These are phyloP conservation scores for Magnaporthales sp. DNA, from an alignment of 2,329 filamentous ascomycete genomes.

Conservation along the genomic window DNA sequence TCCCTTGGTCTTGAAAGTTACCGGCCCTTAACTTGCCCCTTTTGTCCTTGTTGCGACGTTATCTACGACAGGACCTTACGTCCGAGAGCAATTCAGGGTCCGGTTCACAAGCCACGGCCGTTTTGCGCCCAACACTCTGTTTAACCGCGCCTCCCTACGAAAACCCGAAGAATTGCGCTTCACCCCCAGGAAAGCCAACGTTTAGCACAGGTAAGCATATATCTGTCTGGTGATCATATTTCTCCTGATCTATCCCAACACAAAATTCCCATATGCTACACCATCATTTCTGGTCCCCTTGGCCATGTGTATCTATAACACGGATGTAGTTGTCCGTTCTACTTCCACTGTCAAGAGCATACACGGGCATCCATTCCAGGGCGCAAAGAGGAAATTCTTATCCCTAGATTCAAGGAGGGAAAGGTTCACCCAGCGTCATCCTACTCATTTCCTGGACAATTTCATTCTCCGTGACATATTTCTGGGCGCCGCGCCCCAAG, in stretches of 20 bases:
- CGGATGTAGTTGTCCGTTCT: not conserved
- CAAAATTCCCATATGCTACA: not conserved
- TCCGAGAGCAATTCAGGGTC: not conserved
- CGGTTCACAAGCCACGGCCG: not conserved
- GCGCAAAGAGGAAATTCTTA: not conserved
- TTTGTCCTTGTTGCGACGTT: not conserved
- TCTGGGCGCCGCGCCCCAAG: not conserved
- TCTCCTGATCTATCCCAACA: not conserved
- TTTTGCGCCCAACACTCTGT: not conserved
- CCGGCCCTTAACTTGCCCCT: not conserved
- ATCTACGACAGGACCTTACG: not conserved
- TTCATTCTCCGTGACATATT: not conserved
- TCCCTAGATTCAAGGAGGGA: not conserved
- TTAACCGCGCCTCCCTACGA: not conserved
- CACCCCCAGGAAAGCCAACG: not conserved
- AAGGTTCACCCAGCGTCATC: too few relatives aligned
- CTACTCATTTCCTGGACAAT: not conserved
- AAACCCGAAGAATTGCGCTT: not conserved
- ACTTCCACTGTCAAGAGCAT: not conserved
- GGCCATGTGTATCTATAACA: not conserved
- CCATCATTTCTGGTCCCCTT: not conserved
- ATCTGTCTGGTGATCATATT: not conserved
- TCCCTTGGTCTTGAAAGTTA: not conserved
- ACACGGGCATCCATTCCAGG: not conserved
- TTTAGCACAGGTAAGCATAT: not conserved